Percentiles rank a stretch among this genome's conserved stretches.
These are phyloP conservation scores for Austroboletus novae-zelandiae DNA, from an alignment of 1,284 basidiomycete genomes.

Conservation along the genomic window DNA sequence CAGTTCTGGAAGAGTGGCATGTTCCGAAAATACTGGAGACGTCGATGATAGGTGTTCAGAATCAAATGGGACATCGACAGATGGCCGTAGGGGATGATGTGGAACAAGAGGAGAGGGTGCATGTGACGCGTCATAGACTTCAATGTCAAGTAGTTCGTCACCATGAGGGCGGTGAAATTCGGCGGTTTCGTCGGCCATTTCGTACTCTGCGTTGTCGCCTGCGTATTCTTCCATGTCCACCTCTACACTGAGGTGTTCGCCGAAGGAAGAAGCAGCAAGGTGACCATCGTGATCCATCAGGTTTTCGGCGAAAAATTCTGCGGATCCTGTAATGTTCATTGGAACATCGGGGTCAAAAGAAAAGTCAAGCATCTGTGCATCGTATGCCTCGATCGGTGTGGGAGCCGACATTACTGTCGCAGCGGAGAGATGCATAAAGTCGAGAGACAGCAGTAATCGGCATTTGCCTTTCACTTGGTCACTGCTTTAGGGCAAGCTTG, in stretches of 20 bases:
- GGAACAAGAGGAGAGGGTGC: conserved; percentile 30
- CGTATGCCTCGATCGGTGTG: conserved; percentile 50
- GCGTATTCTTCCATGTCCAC: conserved; percentile 69
- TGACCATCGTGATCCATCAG: conserved; percentile 62
- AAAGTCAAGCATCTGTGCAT: conserved; percentile 70
- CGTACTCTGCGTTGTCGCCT: conserved; percentile 60
- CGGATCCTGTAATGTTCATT: conserved; percentile 49
- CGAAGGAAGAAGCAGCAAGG: conserved; percentile 28
- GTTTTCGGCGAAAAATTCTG: conserved; percentile 54
- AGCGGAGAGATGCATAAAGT: conserved; percentile 14
- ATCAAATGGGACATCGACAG: conserved; percentile 16
- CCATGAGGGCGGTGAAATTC: conserved; percentile 30
- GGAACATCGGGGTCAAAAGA: conserved; percentile 59
- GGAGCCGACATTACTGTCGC: conserved; percentile 30
- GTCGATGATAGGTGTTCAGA: conserved; percentile 10
- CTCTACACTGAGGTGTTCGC: conserved; percentile 50
- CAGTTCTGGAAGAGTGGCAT: conserved; percentile 2
- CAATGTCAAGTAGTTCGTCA: conserved; percentile 52
- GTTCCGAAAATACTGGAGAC: conserved; percentile 8
- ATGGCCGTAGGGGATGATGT: conserved; percentile 17
- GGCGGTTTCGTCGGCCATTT: conserved; percentile 55
- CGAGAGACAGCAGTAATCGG: conserved; percentile 15
- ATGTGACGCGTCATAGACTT: conserved; percentile 56
- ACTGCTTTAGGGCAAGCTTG: conserved; percentile 31
- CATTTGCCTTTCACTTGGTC: conserved; percentile 10